phyloP scores from a whole-genome alignment of 2,329 filamentous ascomycete genomes.

The Alternaria metachromatica region DNA sequence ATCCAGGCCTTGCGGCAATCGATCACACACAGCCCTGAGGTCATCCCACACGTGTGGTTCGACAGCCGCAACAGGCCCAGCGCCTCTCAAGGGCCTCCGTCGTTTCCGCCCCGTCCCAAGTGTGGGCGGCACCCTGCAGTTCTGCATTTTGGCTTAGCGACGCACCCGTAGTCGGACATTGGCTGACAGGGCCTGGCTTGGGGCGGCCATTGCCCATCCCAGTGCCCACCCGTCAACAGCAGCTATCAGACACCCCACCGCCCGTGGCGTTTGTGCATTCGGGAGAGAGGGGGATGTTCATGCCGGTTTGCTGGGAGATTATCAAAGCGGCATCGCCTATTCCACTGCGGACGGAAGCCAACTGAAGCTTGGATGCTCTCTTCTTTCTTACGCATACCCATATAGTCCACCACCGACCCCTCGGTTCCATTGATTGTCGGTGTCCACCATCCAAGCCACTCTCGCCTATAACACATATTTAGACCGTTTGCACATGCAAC shows the following conservation, averaged over 20 bases:
- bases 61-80: conserved; percentile 23
- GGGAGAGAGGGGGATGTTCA: conserved; percentile 1
- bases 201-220: conserved; percentile 7
- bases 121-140: conserved; percentile 27
- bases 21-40: background rate
- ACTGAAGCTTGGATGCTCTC: conserved; percentile 8
- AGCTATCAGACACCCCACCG: conserved; percentile 41
- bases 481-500: background rate
- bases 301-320: conserved; percentile 13
- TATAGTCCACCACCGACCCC: conserved; percentile 27
- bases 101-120: conserved; percentile 1
- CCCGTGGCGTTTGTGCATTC: conserved; percentile 24
- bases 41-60: conserved; percentile 41
- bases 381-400: background rate
- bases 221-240: background rate
- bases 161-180: conserved; percentile 30
- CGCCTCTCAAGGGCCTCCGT: conserved; percentile 5
- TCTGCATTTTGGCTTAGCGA: conserved; percentile 16
- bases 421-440: conserved; percentile 1
- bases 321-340: conserved; percentile 18
- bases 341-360: conserved; percentile 2
- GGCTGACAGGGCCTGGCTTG: conserved; percentile 22
- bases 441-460: conserved; percentile 3
- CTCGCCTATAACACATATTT: conserved; percentile 3
- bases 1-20: background rate